Conservation (phyloP, 805 yeast species). For the Tetrapisispora taiwanensis region DNA sequence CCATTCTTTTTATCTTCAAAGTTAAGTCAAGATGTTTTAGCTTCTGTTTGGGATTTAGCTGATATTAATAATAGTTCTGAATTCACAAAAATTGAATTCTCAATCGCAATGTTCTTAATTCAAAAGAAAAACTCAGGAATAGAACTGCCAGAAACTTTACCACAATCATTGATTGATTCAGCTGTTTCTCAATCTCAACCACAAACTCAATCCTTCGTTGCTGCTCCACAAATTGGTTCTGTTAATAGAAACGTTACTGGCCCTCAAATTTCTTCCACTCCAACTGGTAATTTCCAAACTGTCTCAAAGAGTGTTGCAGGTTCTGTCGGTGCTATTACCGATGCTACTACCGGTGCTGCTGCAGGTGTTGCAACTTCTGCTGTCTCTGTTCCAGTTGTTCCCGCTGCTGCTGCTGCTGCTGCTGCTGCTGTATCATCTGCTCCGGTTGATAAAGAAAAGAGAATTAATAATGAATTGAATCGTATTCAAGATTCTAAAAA, state of each 20-base stretch:
- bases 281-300: constrained; percentile 1
- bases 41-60: constrained; percentile 87
- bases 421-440: constrained; percentile 46
- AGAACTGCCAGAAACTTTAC: constrained; percentile 25
- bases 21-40: constrained; percentile 71
- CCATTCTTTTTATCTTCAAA: constrained; percentile 81
- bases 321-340: too few species aligned
- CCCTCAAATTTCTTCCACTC: not conserved
- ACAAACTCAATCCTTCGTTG: not conserved
- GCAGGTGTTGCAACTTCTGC: constrained; percentile 7
- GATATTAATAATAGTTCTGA: constrained; percentile 77
- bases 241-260: not conserved
- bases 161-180: constrained; percentile 11
- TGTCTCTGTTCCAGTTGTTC: constrained; percentile 5
- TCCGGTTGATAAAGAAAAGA: constrained; percentile 31
- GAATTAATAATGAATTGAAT: constrained; percentile 1
- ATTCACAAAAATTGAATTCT: constrained; percentile 71
- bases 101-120: constrained; percentile 86
- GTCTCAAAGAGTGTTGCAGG: constrained; percentile 5
- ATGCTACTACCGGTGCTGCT: too few species aligned
- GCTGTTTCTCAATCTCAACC: not conserved
- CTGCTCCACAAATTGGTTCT: not conserved
- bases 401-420: constrained; percentile 10
- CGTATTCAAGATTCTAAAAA: constrained; percentile 43
- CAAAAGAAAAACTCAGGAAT: constrained; percentile 70